A percentile compares a stretch with the other conserved stretches of the same genome.
Conservation (phyloP, 2,329 filamentous ascomycete species). For the Emergomyces africanus region DNA sequence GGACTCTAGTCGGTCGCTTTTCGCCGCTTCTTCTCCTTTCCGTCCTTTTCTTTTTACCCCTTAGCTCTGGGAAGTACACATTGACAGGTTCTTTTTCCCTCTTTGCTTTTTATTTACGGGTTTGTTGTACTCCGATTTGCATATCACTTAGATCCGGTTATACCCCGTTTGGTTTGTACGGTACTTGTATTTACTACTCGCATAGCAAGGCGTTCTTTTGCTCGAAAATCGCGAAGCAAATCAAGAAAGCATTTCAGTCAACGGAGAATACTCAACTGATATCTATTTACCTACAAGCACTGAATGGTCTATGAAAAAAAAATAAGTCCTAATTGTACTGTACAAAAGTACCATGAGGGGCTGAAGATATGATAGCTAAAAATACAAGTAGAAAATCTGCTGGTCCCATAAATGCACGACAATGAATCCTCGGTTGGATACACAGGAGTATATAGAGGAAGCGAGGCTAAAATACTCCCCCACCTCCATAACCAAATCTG, state of each 20-base stretch:
- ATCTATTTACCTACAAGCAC: not conserved
- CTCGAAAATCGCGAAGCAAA: not conserved
- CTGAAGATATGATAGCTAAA: not conserved
- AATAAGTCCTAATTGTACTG: not conserved
- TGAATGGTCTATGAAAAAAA: not conserved
- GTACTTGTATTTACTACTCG: not conserved
- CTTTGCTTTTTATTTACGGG: not conserved
- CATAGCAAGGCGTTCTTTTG: not conserved
- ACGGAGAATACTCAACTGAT: not conserved
- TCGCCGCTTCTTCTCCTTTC: too few species aligned
- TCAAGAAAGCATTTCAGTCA: not conserved
- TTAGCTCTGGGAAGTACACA: not conserved
- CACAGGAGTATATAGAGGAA: not conserved
- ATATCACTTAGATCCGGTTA: not conserved
- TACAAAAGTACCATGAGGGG: not conserved
- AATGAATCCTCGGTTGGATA: not conserved
- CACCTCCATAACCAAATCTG: not conserved
- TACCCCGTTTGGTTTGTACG: not conserved
- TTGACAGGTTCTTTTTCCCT: not conserved
- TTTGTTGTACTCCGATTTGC: not conserved
- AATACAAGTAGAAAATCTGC: not conserved
- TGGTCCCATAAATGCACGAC: not conserved
- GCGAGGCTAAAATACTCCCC: not conserved
- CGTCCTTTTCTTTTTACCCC: slow-evolving; percentile 6
- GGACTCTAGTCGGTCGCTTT: not conserved